Evolutionary conservation across 192 early-diverging fungal species (phyloP), one percentile per base, ranked within the genome.

Genomic region (Podila clonocystis): DNA sequence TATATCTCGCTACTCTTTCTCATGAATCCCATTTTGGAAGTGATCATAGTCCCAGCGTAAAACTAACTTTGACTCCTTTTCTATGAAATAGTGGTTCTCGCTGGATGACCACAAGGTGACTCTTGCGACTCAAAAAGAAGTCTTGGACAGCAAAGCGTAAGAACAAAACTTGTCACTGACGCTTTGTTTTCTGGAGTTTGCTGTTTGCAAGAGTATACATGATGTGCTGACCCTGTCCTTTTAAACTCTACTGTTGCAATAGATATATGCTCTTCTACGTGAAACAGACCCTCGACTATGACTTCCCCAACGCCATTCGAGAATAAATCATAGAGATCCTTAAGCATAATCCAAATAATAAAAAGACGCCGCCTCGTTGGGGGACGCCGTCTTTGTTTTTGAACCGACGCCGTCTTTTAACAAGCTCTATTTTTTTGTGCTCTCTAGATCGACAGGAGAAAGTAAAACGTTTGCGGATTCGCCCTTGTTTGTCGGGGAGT

Each of bases 231-330:
- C 1, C 20, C 2, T 31, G 34, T 20, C 24, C 52, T 77, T 28
- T 58, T 38, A 69, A 5, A 62, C 64, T 4, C 59, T 68, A 59
- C 65, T 63, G 12, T 15, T 15, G 12, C 19, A 24, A 55, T 62
- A 94, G 90, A 59, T 97, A 97, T 67, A 97, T 97, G 95, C 93
- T 93, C 49, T 97, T 97, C 76, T 97, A 97, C 63, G 86, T 94
- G 33, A 94, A 92, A 66, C 77, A 89, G 5, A 82, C 84, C 5
- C 73, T 94, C 17, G 91, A 94, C 57, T 94, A 92, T 70, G 82
- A 85, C 50, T 73, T 69, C 63, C 38, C 28, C 7, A 80, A 73
- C 33, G 55, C 65, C 4, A 26, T 29, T 30, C 70, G 52, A 22
- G 75, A 78, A 30, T 78, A 61, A 62, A 26, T 9, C 1, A 24